phyloP scores from a whole-genome alignment of 208 protist genomes.

The Porcisia hertigi region DNA sequence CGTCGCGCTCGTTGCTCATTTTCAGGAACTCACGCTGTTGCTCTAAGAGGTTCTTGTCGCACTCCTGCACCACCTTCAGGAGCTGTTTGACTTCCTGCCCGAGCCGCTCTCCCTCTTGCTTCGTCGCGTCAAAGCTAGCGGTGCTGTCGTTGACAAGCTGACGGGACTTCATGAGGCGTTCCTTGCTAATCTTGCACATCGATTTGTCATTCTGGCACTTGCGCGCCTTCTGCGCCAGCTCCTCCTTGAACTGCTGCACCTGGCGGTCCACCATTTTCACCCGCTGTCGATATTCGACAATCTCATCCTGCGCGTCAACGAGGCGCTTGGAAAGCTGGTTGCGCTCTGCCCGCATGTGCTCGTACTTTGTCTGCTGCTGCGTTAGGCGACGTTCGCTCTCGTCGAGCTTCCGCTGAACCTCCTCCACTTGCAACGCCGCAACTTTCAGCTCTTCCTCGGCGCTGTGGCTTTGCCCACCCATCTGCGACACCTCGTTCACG shows the following conservation, averaged over 20 bases:
- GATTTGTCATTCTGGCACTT: conserved; percentile 65
- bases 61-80: conserved; percentile 93
- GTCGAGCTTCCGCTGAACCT: conserved; percentile 96
- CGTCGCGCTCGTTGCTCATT: conserved; percentile 96
- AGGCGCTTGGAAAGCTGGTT: conserved; percentile 98
- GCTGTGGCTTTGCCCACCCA: conserved; percentile 76
- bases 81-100: conserved; percentile 94
- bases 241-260: conserved; percentile 94
- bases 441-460: conserved; percentile 94
- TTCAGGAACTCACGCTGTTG: conserved; percentile 94
- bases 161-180: conserved; percentile 74
- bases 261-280: conserved; percentile 98
- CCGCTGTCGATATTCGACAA: conserved; percentile 96
- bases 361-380: conserved; percentile 87
- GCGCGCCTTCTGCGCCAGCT: conserved; percentile 92
- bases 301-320: conserved; percentile 97
- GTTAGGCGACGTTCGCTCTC: conserved; percentile 86
- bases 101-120: conserved; percentile 53
- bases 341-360: conserved; percentile 95
- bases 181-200: conserved; percentile 51
- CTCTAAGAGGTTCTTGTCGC: conserved; percentile 86
- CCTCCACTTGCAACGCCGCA: conserved; percentile 80
- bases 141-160: conserved; percentile 76
- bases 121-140: conserved; percentile 50
- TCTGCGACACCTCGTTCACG: conserved; percentile 83